These are phyloP conservation scores for Fusarium nurragi DNA, from an alignment of 2,329 filamentous ascomycete genomes.

Conservation along the genomic window DNA sequence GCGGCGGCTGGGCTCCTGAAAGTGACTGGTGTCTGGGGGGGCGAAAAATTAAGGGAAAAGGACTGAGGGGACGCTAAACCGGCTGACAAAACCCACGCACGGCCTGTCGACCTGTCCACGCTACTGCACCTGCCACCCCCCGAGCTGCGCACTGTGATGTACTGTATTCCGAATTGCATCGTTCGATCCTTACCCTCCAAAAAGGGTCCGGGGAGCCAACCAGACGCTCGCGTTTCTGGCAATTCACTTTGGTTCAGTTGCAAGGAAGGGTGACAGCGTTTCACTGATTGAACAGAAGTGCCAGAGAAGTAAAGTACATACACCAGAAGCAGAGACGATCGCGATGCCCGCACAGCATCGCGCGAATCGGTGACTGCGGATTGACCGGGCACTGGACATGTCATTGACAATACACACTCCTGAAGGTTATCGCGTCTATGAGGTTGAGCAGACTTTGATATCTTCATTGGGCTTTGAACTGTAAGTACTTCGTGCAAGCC, in stretches of 20 bases:
- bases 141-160: conserved; percentile 10
- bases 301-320: conserved; percentile 13
- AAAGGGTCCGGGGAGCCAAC: conserved; percentile 31
- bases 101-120: neutral
- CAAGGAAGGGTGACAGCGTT: conserved; percentile 5
- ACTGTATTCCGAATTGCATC: conserved; percentile 41
- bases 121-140: neutral
- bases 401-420: neutral
- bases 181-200: conserved; percentile 40
- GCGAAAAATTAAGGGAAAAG: conserved; percentile 32
- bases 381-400: neutral
- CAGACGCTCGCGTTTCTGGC: conserved; percentile 2
- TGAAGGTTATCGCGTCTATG: neutral
- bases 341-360: conserved; percentile 6
- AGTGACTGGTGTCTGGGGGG: conserved; percentile 34
- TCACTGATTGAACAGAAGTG: conserved; percentile 20
- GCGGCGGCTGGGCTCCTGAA: conserved; percentile 47
- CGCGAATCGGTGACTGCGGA: conserved; percentile 15
- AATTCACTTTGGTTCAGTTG: conserved; percentile 9
- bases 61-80: conserved; percentile 25
- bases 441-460: neutral
- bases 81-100: conserved; percentile 38
- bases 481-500: no score
- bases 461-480: neutral
- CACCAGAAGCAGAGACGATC: conserved; percentile 32